Evolutionary conservation across 1,284 basidiomycete species (phyloP).

Genomic region (Puccinia novopanici): DNA sequence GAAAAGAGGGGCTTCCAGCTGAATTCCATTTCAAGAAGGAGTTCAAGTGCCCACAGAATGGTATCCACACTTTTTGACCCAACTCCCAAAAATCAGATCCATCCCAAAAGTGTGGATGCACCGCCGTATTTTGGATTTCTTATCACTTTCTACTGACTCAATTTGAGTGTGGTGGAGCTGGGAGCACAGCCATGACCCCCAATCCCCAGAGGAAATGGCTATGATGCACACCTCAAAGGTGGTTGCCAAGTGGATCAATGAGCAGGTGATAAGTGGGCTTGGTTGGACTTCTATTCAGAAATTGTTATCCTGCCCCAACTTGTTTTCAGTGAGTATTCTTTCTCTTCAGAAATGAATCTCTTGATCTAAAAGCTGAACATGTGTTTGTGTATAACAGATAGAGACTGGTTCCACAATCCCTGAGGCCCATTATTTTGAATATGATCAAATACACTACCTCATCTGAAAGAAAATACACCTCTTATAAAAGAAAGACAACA

Average conservation of each 20-base stretch:
- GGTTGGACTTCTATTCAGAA: neutral
- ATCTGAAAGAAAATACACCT: too few species aligned
- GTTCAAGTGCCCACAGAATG: too few species aligned
- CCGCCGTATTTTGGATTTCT: neutral
- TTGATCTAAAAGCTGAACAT: too few species aligned
- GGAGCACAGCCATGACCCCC: constrained; percentile 1
- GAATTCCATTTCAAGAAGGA: too few species aligned
- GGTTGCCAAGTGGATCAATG: neutral
- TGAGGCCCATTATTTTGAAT: neutral
- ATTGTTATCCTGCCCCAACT: neutral
- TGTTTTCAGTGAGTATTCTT: too few species aligned
- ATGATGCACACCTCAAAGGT: neutral
- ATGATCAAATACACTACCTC: neutral
- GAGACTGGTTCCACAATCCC: too few species aligned
- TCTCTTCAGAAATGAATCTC: too few species aligned
- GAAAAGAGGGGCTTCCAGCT: too few species aligned
- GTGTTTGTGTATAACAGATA: too few species aligned
- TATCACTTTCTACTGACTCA: neutral
- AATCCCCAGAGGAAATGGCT: neutral
- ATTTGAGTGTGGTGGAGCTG: neutral
- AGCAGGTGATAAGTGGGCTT: neutral
- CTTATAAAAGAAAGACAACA: neutral
- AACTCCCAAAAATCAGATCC: too few species aligned
- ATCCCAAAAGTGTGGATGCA: neutral
- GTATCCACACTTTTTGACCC: too few species aligned